Conservation (phyloP, 352 stramenopile species). For the Globisporangium apiculatum region DNA sequence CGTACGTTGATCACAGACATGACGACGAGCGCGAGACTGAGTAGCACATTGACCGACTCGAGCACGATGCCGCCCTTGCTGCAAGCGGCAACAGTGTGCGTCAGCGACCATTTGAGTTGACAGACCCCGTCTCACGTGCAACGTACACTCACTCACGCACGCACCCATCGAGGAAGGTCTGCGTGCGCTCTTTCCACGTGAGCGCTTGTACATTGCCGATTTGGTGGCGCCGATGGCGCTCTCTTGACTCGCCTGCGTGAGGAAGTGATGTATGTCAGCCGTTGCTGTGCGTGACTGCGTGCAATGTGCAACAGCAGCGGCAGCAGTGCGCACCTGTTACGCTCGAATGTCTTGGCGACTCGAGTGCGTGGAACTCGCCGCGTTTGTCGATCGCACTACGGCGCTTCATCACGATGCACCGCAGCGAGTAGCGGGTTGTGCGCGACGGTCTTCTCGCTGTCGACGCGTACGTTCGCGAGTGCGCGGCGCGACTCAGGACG, state of each 20-base stretch:
- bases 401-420: not conserved
- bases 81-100: not conserved
- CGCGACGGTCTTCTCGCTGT: too few relatives aligned
- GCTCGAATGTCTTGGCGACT: not conserved
- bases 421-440: not conserved
- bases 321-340: not conserved
- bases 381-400: not conserved
- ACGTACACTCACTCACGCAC: not conserved
- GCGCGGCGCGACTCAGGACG: not conserved
- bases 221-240: conserved; percentile 3
- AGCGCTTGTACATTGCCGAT: conserved; percentile 37
- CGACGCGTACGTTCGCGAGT: too few relatives aligned
- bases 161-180: conserved; percentile 38
- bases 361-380: not conserved
- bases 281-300: not conserved
- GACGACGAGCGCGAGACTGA: conserved; percentile 38
- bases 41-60: conserved; percentile 35
- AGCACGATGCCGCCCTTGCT: conserved; percentile 25
- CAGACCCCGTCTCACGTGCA: too few relatives aligned
- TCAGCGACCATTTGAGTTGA: not conserved
- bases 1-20: conserved; percentile 30
- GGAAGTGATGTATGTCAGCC: not conserved
- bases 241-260: not conserved
- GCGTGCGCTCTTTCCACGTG: conserved; percentile 33
- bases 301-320: not conserved